Evolutionary conservation across 2,329 filamentous ascomycete genomes (phyloP), one percentile per base, ranked within the genome.

Genomic region (Exophiala calicioides): DNA sequence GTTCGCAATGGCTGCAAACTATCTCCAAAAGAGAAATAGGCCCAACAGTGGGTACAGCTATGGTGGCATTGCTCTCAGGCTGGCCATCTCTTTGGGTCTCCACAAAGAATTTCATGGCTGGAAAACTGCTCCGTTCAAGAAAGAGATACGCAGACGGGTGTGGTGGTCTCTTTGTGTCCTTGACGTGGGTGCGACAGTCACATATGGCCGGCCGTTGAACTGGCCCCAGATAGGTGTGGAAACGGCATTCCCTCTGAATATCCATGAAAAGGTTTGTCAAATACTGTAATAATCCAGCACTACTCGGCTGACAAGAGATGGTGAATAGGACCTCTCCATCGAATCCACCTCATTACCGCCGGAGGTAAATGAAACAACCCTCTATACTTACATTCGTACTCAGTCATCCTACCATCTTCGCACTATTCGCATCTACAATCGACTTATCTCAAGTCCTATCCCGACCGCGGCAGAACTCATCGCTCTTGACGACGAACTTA

Each of bases 81-180:
- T 78, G 68, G 75, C 74, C 9, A 69, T 76, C 38, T 72, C 73
- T 0, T 58, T 78, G 3, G 74, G 75, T 0, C 62, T 78, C 3
- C 74, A 77, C 50, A 69, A 70, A n/a, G 73, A 77, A 43, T 74
- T 77, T 45, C 68, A 66, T 12, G 66, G 68, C 7, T 73, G 70
- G 70, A 66, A 73, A 26, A 72, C 72, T 31, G 67, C 66, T 30
- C 65, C 72, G 3, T 58, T 71, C 2, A 66, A 69, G 47, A 62
- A 66, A 39, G 69, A 72, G 46, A 65, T 71, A 3, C 63, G 69
- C 32, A 56, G 69, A 47, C 59, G 69, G 39, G 49, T 71, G 20
- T 80, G 76, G 76, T 80, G 76, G 77, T 77, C 73, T 21, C 69
- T 79, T 1, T 80, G 79, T 56, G 77, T 74, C 49, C 61, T 80